These are phyloP conservation scores for Coemansia sp. DNA, from an alignment of 192 early-diverging fungal genomes.

Conservation along the genomic window DNA sequence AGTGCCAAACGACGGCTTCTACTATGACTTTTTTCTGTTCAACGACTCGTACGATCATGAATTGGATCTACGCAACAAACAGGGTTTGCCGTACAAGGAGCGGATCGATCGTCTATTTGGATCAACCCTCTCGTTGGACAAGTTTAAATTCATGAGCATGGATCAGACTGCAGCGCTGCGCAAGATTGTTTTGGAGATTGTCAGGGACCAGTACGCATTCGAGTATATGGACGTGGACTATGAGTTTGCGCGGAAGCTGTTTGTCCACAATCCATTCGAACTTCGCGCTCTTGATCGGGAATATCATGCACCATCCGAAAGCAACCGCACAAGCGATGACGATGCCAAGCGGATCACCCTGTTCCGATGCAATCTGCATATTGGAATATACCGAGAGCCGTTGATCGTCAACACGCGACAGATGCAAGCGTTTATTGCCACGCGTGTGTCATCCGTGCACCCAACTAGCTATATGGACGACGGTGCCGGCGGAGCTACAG, in stretches of 20 bases:
- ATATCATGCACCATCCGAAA: background rate
- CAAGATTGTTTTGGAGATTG: conserved; percentile 55
- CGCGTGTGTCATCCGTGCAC: conserved; percentile 62
- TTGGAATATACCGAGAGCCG: conserved; percentile 79
- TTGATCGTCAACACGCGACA: conserved; percentile 69
- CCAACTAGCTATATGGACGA: conserved; percentile 51
- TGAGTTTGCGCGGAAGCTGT: conserved; percentile 61
- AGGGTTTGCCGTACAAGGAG: conserved; percentile 13
- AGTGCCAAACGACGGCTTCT: conserved; percentile 72
- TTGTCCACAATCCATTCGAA: conserved; percentile 75
- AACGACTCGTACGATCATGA: conserved; percentile 9
- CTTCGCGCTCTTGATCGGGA: conserved; percentile 59
- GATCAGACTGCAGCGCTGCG: conserved; percentile 59
- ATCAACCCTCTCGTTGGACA: background rate
- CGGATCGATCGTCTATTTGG: conserved; percentile 34
- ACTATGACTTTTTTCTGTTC: conserved; percentile 72
- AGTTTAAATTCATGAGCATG: conserved; percentile 52
- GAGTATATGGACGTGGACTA: conserved; percentile 65
- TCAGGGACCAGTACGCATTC: conserved; percentile 59
- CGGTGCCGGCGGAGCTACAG: background rate
- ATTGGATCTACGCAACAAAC: conserved; percentile 18
- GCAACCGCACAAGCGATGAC: background rate
- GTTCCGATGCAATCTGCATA: conserved; percentile 68
- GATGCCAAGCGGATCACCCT: conserved; percentile 56
- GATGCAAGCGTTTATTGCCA: conserved; percentile 58